Evolutionary conservation across 148 eudicot genomes (phyloP).

Genomic region (Camellia japonica): DNA sequence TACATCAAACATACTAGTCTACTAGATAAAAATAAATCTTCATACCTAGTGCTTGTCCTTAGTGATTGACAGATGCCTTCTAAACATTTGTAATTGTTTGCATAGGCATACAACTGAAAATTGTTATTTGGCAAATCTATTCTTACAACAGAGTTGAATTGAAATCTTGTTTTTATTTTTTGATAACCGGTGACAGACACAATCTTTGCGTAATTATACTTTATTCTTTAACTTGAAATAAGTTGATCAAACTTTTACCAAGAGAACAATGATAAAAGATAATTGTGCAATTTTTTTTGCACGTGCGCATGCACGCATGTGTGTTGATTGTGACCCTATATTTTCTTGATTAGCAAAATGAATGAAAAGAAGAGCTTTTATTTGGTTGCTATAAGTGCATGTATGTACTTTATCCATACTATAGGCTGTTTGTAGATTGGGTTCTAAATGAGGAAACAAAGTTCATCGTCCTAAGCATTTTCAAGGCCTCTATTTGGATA

Average conservation of each 20-base stretch:
- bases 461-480: background rate
- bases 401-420: background rate
- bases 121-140: no score
- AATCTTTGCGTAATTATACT: background rate
- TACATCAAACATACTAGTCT: no score
- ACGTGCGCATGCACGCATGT: background rate
- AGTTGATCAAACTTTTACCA: background rate
- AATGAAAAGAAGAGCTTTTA: background rate
- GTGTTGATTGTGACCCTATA: background rate
- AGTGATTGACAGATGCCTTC: no score
- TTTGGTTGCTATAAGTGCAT: background rate
- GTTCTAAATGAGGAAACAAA: background rate
- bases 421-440: background rate
- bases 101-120: no score
- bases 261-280: background rate
- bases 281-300: background rate
- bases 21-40: no score
- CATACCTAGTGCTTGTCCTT: no score
- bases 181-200: background rate
- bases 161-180: no score
- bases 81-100: no score
- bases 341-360: background rate
- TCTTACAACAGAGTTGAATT: no score
- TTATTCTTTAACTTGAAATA: background rate
- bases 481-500: background rate